phyloP scores from a whole-genome alignment of 176 grass and related monocot species.

The Phragmites australis region DNA sequence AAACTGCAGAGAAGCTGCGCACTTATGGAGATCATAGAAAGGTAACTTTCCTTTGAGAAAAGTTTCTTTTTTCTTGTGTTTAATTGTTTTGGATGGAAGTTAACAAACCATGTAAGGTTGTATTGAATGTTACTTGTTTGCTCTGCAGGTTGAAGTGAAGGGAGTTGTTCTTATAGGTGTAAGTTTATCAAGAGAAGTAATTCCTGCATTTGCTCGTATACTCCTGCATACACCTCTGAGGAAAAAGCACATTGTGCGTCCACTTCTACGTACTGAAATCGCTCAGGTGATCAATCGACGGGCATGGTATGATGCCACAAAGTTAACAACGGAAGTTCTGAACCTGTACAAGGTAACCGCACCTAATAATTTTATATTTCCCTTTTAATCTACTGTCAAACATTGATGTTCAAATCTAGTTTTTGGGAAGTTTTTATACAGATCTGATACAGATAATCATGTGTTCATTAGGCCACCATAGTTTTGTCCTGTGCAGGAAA shows the following conservation, averaged over 20 bases:
- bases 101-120: background rate
- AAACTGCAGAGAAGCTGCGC: conserved; percentile 67
- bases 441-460: background rate
- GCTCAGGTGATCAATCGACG: conserved; percentile 92
- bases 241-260: conserved; percentile 95
- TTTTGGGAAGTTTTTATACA: conserved; percentile 9
- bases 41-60: conserved; percentile 38
- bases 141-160: conserved; percentile 77
- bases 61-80: background rate
- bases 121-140: conserved; percentile 19
- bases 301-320: conserved; percentile 91
- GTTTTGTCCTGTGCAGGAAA: background rate
- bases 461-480: background rate
- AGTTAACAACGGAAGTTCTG: conserved; percentile 81
- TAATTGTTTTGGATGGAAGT: background rate
- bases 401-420: background rate
- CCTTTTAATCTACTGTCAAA: background rate
- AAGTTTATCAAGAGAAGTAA: conserved; percentile 92
- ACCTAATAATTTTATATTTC: background rate
- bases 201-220: conserved; percentile 94
- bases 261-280: conserved; percentile 92
- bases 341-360: conserved; percentile 82
- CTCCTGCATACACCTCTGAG: conserved; percentile 86
- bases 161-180: conserved; percentile 89
- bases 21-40: conserved; percentile 49